Percentiles rank a stretch among this genome's conserved stretches.
phyloP scores from a whole-genome alignment of 169 alveolate species.

The Theileria annulata region DNA sequence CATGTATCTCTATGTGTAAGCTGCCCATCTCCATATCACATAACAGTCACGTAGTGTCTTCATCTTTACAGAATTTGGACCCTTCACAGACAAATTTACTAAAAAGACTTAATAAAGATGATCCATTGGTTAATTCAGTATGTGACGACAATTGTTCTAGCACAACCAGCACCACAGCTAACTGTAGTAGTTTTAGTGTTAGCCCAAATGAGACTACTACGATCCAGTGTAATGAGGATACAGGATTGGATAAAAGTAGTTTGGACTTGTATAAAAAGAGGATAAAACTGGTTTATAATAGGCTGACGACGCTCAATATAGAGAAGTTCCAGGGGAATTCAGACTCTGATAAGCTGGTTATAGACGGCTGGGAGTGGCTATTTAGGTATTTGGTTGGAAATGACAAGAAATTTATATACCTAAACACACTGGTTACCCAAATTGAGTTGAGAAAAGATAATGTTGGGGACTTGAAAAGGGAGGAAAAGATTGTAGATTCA shows the following conservation, averaged over 20 bases:
- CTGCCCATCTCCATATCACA: conserved; percentile 11
- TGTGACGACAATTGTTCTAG: not conserved
- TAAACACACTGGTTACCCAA: conserved; percentile 62
- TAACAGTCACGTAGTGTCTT: not conserved
- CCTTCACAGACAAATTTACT: conserved; percentile 15
- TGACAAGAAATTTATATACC: conserved; percentile 49
- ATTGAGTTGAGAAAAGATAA: conserved; percentile 14
- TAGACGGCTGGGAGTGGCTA: conserved; percentile 82
- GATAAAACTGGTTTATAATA: conserved; percentile 33
- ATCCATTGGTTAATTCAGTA: conserved; percentile 16
- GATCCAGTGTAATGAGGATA: conserved; percentile 29
- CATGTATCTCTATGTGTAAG: conserved; percentile 65
- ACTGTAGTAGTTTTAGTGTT: not conserved
- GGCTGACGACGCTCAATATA: conserved; percentile 49
- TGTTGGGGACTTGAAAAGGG: conserved; percentile 20
- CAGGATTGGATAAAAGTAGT: not conserved
- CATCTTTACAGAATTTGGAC: conserved; percentile 37
- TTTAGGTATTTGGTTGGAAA: conserved; percentile 51
- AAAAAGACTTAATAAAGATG: conserved; percentile 11
- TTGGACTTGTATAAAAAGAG: conserved; percentile 40
- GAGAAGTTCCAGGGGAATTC: conserved; percentile 43
- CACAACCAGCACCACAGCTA: not conserved
- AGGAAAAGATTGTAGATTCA: conserved; percentile 14
- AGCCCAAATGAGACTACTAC: conserved; percentile 42
- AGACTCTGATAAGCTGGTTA: conserved; percentile 70